These are phyloP conservation scores for Rhizophagus prolifer DNA, from an alignment of 192 early-diverging fungal species.

Conservation along the genomic window DNA sequence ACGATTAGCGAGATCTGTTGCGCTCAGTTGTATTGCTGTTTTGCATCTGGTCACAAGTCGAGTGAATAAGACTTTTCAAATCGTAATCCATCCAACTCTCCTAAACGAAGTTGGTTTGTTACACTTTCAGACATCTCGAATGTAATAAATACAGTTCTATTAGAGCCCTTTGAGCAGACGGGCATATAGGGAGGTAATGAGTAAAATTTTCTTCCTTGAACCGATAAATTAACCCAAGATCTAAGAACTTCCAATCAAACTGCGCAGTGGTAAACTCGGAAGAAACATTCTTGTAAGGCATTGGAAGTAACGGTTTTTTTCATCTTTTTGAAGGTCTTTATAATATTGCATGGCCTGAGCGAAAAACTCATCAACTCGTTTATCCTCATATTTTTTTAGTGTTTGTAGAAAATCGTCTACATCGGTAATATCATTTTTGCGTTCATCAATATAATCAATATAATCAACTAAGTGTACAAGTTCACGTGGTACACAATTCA, in stretches of 20 bases:
- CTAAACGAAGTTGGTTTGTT: constrained; percentile 24
- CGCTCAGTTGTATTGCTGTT: constrained; percentile 27
- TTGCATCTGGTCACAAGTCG: constrained; percentile 18
- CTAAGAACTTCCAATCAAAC: constrained; percentile 38
- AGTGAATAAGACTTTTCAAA: constrained; percentile 35
- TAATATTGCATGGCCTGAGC: constrained; percentile 20
- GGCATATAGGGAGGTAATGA: constrained; percentile 33
- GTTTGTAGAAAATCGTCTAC: constrained; percentile 17
- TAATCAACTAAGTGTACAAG: constrained; percentile 22
- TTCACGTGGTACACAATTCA: constrained; percentile 38
- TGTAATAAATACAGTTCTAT: constrained; percentile 30
- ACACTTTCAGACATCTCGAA: constrained; percentile 27
- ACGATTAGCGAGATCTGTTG: constrained; percentile 33
- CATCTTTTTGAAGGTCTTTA: not conserved
- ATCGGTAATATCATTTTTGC: constrained; percentile 14
- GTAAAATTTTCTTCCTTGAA: constrained; percentile 20
- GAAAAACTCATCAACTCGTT: constrained; percentile 5
- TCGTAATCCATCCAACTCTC: constrained; percentile 13
- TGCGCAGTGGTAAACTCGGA: constrained; percentile 12
- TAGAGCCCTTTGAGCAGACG: constrained; percentile 33
- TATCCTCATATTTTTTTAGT: constrained; percentile 9
- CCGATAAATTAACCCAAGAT: constrained; percentile 36
- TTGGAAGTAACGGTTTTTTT: not conserved
- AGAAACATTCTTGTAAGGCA: constrained; percentile 32
- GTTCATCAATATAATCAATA: constrained; percentile 15